These are phyloP conservation scores for Gonapodya prolifera DNA, from an alignment of 192 early-diverging fungal genomes.

Conservation along the genomic window DNA sequence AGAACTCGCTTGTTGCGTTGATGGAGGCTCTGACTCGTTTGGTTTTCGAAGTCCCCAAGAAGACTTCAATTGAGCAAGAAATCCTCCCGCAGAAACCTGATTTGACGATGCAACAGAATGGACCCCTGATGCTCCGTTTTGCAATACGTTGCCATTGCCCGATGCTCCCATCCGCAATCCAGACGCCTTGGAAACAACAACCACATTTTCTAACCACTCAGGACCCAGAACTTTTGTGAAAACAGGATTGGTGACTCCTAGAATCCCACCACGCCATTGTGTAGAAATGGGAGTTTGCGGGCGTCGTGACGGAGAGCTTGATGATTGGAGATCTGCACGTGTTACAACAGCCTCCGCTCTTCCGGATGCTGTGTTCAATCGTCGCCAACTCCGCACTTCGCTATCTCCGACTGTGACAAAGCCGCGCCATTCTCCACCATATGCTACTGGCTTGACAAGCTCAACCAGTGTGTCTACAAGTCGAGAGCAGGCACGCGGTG, in stretches of 20 bases:
- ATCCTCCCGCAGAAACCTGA: not conserved
- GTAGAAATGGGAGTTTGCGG: conserved; percentile 36
- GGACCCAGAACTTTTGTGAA: conserved; percentile 74
- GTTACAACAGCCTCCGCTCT: conserved; percentile 15
- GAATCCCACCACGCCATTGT: conserved; percentile 40
- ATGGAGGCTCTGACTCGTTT: conserved; percentile 20
- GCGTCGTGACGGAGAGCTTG: conserved; percentile 25
- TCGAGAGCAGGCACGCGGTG: conserved; percentile 75
- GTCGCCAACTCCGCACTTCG: conserved; percentile 56
- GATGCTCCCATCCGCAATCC: conserved; percentile 12
- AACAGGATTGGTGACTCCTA: conserved; percentile 93
- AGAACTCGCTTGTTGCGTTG: conserved; percentile 16
- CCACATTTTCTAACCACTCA: conserved; percentile 81
- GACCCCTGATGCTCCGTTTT: not conserved
- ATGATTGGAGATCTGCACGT: conserved; percentile 5
- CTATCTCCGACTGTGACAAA: conserved; percentile 96
- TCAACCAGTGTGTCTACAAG: conserved; percentile 73
- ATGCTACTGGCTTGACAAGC: conserved; percentile 84
- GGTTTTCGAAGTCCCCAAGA: not conserved
- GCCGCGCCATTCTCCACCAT: conserved; percentile 91
- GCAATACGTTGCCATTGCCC: conserved; percentile 23
- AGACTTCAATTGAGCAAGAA: not conserved
- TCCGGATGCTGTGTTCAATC: conserved; percentile 31
- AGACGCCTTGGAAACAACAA: conserved; percentile 22
- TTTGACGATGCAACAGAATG: not conserved